Evolutionary conservation across 192 early-diverging fungal species (phyloP), one percentile per base, ranked within the genome.

Genomic region (Coemansia sp.): DNA sequence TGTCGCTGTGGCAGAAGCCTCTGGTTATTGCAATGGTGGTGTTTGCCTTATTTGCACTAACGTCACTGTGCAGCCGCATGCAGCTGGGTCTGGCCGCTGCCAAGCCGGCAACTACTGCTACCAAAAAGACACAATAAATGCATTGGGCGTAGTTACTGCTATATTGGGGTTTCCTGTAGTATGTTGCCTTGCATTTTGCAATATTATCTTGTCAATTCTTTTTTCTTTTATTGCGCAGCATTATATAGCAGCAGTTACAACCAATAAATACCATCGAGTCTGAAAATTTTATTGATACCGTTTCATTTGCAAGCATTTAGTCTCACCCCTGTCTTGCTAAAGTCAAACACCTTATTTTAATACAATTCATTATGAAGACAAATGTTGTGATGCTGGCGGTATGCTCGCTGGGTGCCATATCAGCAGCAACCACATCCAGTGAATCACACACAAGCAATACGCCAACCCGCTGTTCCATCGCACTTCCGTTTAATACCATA

Each of bases 1-100:
- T 58, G 9, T 64, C 81, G 24, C 73, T 87, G 23, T 69, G 88
- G 57, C 81, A 81, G 60, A 93, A 93, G 69, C 91, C 91, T 11
- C 38, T 85, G 35, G 85, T 74, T 7, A 73, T 86, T 15, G 84
- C 82, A 5, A 39, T 52, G 1, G 69, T 73, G 32, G 39, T 92
- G 39, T 75, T 90, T 55, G 59, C 23, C 1, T 14, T 88, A 58
- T 89, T 90, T 84, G 70, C 69, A 9, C 39, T 85, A 51, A 84
- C 84, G 10, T 88, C 86, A 11, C 11, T 72, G 22, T 60, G 84
- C 23, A 84, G 83, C 17, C 85, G 85, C 57, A 45, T 91, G 54
- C 72, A 87, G 35, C 81, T 88, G 35, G 84, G 70, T 5, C 86
- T 70, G 15, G 53, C 52, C 24, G 50, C 19, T 21, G 50, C n/a